Conservation (phyloP, 2,329 filamentous ascomycete genomes). For the Magnaporthiopsis rhizophila region DNA sequence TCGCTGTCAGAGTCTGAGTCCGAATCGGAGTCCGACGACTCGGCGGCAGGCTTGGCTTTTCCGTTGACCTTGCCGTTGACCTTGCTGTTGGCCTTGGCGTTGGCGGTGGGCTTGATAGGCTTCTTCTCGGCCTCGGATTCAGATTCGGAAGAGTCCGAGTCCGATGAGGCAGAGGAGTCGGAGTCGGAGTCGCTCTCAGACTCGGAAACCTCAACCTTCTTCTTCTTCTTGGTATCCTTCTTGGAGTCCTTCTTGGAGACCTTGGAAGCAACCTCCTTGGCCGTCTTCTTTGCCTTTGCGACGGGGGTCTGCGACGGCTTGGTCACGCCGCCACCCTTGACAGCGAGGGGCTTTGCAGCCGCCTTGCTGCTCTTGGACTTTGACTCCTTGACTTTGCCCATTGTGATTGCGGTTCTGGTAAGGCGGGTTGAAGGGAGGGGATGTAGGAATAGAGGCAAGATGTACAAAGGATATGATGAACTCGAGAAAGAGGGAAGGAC, state of each 20-base stretch:
- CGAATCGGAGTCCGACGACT: slow-evolving; percentile 18
- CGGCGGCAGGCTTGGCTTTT: slow-evolving; percentile 9
- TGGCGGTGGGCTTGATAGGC: slow-evolving; percentile 21
- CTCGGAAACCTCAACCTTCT: slow-evolving; percentile 27
- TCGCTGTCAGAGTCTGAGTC: slow-evolving; percentile 22
- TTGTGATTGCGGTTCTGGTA: slow-evolving; percentile 28
- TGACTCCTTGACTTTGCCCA: slow-evolving; percentile 61
- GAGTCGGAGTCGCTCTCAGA: slow-evolving; percentile 26
- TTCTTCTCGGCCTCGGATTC: slow-evolving; percentile 25
- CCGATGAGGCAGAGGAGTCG: slow-evolving; percentile 21
- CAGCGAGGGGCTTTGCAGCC: slow-evolving; percentile 40
- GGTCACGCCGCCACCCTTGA: slow-evolving; percentile 60
- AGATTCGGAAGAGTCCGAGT: slow-evolving; percentile 25
- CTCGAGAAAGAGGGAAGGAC: not conserved
- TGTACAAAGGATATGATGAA: not conserved
- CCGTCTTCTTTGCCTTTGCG: slow-evolving; percentile 58
- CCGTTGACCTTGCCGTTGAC: slow-evolving; percentile 8
- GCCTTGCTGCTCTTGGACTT: slow-evolving; percentile 41
- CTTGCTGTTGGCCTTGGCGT: slow-evolving; percentile 15
- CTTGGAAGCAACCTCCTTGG: slow-evolving; percentile 53
- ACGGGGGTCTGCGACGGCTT: slow-evolving; percentile 60
- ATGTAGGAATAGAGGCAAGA: slow-evolving; percentile 9
- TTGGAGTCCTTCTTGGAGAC: slow-evolving; percentile 35
- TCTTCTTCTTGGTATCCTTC: slow-evolving; percentile 41
- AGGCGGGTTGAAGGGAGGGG: slow-evolving; percentile 12